A percentile compares a stretch with the other conserved stretches of the same genome.
Conservation (phyloP, 192 early-diverging fungal genomes). For the Coemansia sp. region DNA sequence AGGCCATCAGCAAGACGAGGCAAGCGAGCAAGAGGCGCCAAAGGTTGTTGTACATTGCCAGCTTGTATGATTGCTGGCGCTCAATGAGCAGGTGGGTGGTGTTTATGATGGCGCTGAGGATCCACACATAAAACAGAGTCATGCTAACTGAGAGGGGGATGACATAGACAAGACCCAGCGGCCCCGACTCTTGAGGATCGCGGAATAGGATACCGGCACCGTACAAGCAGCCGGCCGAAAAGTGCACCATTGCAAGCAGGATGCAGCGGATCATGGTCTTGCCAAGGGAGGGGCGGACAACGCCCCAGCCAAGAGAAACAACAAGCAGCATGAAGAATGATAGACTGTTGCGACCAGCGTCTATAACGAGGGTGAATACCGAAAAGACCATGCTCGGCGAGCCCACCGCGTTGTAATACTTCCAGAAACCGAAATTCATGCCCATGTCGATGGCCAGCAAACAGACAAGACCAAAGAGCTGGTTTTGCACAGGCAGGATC, state of each 20-base stretch:
- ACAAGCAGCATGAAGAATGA: slow-evolving; percentile 97
- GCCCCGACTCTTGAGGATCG: slow-evolving; percentile 64
- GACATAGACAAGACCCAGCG: slow-evolving; percentile 72
- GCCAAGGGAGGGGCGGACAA: slow-evolving; percentile 90
- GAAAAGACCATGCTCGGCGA: slow-evolving; percentile 64
- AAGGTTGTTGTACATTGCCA: slow-evolving; percentile 85
- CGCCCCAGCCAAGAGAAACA: slow-evolving; percentile 94
- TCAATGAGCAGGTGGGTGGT: slow-evolving; percentile 77
- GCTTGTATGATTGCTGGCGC: slow-evolving; percentile 85
- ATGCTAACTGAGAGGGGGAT: slow-evolving; percentile 87
- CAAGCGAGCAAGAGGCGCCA: slow-evolving; percentile 79
- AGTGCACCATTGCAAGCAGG: slow-evolving; percentile 74
- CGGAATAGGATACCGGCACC: slow-evolving; percentile 75
- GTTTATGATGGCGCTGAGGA: slow-evolving; percentile 72
- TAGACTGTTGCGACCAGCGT: slow-evolving; percentile 86
- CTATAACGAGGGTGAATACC: slow-evolving; percentile 74
- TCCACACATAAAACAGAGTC: slow-evolving; percentile 96
- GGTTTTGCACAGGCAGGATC: slow-evolving; percentile 90
- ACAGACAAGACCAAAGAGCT: slow-evolving; percentile 79
- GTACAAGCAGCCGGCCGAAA: slow-evolving; percentile 87
- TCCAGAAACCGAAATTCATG: slow-evolving; percentile 86
- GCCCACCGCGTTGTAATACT: slow-evolving; percentile 66
- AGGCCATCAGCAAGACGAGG: slow-evolving; percentile 66
- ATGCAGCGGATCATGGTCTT: slow-evolving; percentile 86
- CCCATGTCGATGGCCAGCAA: slow-evolving; percentile 90